These are phyloP conservation scores for Hypocrella siamensis DNA, from an alignment of 2,329 filamentous ascomycete genomes.

Conservation along the genomic window DNA sequence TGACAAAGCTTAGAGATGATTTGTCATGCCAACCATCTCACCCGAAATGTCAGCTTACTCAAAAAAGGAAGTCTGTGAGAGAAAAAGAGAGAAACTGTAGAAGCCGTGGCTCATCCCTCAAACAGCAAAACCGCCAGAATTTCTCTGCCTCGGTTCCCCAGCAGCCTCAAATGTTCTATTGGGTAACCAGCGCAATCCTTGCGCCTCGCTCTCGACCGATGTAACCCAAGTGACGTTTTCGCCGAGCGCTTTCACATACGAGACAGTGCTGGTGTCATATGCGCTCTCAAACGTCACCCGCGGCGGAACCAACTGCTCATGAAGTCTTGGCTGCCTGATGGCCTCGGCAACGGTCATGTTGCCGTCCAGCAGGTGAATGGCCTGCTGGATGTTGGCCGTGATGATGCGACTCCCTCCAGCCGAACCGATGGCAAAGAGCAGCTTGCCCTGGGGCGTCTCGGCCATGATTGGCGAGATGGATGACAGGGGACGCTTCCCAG, in stretches of 20 bases:
- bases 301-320: constrained; percentile 69
- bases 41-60: too few relatives aligned
- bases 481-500: constrained; percentile 63
- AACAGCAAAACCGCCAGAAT: constrained; percentile 50
- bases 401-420: constrained; percentile 79
- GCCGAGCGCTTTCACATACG: constrained; percentile 47
- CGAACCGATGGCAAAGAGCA: constrained; percentile 60
- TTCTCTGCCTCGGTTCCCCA: constrained; percentile 64
- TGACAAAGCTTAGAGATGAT: too few relatives aligned
- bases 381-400: constrained; percentile 63
- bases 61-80: too few relatives aligned
- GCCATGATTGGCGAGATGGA: constrained; percentile 67
- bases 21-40: too few relatives aligned
- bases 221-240: constrained; percentile 64
- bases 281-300: constrained; percentile 52
- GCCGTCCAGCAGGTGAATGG: constrained; percentile 60
- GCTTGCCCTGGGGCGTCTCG: constrained; percentile 48
- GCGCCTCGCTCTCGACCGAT: constrained; percentile 51
- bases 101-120: constrained; percentile 8
- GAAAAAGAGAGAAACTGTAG: too few relatives aligned
- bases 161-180: constrained; percentile 65
- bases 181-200: constrained; percentile 48
- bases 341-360: constrained; percentile 45
- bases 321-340: constrained; percentile 52
- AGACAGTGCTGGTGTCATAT: constrained; percentile 55